A percentile compares a stretch with the other conserved stretches of the same genome.
phyloP scores from a whole-genome alignment of 2,329 filamentous ascomycete species.

The Aschersonia sp. region DNA sequence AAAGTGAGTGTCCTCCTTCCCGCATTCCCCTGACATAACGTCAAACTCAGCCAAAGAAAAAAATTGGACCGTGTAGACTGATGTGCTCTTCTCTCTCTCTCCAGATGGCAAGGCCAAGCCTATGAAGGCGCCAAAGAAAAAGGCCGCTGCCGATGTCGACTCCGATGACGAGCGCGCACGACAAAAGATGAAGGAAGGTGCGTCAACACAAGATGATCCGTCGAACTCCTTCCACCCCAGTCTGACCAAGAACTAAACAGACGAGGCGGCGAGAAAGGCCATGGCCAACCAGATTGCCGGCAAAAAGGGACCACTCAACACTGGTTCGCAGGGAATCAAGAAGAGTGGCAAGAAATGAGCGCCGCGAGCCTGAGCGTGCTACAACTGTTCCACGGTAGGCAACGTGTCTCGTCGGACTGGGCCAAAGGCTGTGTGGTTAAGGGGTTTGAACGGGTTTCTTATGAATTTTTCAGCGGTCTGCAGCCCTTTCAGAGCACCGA shows the following conservation, averaged over 20 bases:
- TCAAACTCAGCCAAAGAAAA: neutral
- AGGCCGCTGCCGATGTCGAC: neutral
- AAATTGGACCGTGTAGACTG: no score
- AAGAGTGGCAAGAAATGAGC: conserved; percentile 92
- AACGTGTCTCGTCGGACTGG: no score
- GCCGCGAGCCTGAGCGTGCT: neutral
- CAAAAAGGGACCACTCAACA: conserved; percentile 80
- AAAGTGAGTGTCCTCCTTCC: conserved; percentile 13
- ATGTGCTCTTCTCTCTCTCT: neutral
- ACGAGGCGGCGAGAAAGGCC: conserved; percentile 76
- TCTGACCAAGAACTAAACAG: conserved; percentile 22
- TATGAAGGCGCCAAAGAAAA: conserved; percentile 1
- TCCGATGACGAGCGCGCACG: neutral
- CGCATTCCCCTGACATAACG: neutral
- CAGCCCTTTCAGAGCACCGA: no score
- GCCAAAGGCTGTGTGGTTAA: no score
- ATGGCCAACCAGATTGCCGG: conserved; percentile 59
- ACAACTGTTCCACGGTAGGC: no score
- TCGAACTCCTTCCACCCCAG: neutral
- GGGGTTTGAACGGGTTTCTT: no score
- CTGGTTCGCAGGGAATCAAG: conserved; percentile 81
- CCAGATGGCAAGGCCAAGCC: conserved; percentile 6
- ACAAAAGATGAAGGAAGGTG: neutral
- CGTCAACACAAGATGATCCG: neutral
- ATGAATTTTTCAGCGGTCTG: no score